Evolutionary conservation across 2,329 filamentous ascomycete genomes (phyloP), one percentile per base, ranked within the genome.

Genomic region (Coniochaeta sp.): DNA sequence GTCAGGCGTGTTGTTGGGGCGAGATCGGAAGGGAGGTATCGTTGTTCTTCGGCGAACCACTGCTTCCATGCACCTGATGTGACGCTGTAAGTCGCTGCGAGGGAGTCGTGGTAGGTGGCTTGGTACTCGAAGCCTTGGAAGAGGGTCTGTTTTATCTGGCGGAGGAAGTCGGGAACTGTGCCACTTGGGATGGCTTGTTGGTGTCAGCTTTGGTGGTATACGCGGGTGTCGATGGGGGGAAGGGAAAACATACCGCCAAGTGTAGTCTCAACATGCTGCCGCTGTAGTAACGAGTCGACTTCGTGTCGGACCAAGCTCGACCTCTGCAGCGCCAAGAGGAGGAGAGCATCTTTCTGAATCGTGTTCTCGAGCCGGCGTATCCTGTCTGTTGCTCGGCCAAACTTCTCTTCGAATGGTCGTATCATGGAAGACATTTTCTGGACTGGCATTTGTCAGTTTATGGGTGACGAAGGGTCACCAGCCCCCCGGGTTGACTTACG

Each of bases 41-140:
- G 54, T 45, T 63, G 60, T 46, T 63, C 61, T 42, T 60, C 52
- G 16, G 38, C 53, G 48, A 63, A 58, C 61, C 61, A 63, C 24
- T 61, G 48, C 13, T 55, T 53, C 61, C 61, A 63, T 4, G 61
- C 61, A 2, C 56, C 51, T 8, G 61, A 59, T 3, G 61, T 63
- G 12, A 61, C 57, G 50, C 56, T 53, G 53, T 61, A 63, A 1
- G 60, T 63, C 1, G 56, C 53, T 9, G 60, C 58, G 16, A 62
- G 53, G 20, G 59, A 58, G 22, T 62, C 57, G 51, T 63, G 60
- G 52, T 63, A 62, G 35, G 53, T 53, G 4, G 61, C 61, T 33
- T 63, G 52, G 31, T 52, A 28, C 40, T 57, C 57, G 52, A 63
- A 62, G 27, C 52, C 51, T 24, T 52, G 51, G 46, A 62, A 63